Base-by-base conservation (phyloP, 352 stramenopile genomes). In the Pythium brachiatum region DNA sequence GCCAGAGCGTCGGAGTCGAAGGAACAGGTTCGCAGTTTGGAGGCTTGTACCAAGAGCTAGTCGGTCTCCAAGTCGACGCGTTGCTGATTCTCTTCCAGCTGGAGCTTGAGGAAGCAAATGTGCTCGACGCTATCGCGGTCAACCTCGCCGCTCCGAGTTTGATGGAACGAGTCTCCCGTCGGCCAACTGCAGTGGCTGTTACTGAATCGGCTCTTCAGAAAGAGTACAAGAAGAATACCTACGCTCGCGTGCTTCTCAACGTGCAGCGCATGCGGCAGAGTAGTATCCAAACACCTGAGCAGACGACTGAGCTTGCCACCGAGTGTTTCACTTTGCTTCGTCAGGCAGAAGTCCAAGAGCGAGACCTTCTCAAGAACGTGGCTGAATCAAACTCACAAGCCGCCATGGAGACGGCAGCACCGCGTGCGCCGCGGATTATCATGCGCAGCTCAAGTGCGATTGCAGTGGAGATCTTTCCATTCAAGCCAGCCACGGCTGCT, bases 21-120 rank as follows among this genome's bases (percentile, higher is more conserved):
- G 79, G 79, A 9, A 86, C 80, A 13, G 79, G 82, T 0, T 83
- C 78, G 3, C 79, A 88, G 44, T 75, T 84, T 23, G 82, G 80
- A 18, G 53, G 69, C 11, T 12, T 81, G 1, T 51, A 72, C n/a
- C 75, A 89, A 55, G 78, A 90, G 26, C 55, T 90, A n/a, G 73
- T 60, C 18, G 89, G 82, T 32, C 39, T 83, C 6, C 77, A 92
- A 66, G 70, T 73, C 0, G 82, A 92, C 43, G 53, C 85, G 23
- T 29, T 73, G 5, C 57, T 89, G 8, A 26, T 85, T 25, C 48
- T 88, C 8, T 90, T 85, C 32, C 69, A 83, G 27, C 36, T 75
- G 46, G 83, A 92, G 53, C 57, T 92, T 3, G 67, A 90, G 34
- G 73, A 71, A 29, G 76, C 75, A 12, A 62, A 50, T n/a, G 50